Evolutionary conservation across 1,284 basidiomycete genomes (phyloP), one percentile per base, ranked within the genome.

Genomic region (Heliocybe sulcata): DNA sequence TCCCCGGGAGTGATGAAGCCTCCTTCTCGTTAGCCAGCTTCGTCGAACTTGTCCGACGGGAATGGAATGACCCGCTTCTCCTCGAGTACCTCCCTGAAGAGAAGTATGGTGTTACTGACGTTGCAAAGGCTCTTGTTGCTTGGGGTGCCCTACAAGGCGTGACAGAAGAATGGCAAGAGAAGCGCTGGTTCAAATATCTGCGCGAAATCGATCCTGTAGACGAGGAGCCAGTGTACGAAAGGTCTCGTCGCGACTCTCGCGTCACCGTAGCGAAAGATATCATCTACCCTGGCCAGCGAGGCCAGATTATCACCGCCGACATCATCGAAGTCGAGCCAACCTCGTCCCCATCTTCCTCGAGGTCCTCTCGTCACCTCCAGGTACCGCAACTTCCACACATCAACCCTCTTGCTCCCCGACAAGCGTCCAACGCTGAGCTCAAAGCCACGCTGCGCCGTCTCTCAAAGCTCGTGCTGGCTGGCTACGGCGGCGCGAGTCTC

Each of bases 21-120:
- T 84, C 84, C 16, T 89, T 90, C 66, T 89, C 87, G 1, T 72
- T 91, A 14, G 82, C 81, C 12, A 85, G 86, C n/a, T 90, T 91
- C 67, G 81, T 90, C 51, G 77, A 75, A 23, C 80, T 91, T 27
- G 85, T 90, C 26, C 77, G 75, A 53, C 72, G 82, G 45, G 89
- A 91, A 70, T 88, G 86, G 86, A 75, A 75, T 52, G 72, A 79
- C 45, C 79, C 82, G 26, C 73, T 72, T 2, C 71, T 72, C 20
- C 75, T 74, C 22, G 76, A 77, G 19, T 72, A 74, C 25, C 71
- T 82, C n/a, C 85, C 87, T 1, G 73, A 75, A 59, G 80, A 77
- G 57, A 75, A 77, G 49, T 87, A 81, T 60, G 79, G 82, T 3
- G 71, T 89, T 20, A 79, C 77, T 0, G 80, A 87, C 54, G 75